A percentile compares a stretch with the other conserved stretches of the same genome.
These are phyloP conservation scores for Naematelia encephala DNA, from an alignment of 768 basidiomycete species.

Conservation along the genomic window DNA sequence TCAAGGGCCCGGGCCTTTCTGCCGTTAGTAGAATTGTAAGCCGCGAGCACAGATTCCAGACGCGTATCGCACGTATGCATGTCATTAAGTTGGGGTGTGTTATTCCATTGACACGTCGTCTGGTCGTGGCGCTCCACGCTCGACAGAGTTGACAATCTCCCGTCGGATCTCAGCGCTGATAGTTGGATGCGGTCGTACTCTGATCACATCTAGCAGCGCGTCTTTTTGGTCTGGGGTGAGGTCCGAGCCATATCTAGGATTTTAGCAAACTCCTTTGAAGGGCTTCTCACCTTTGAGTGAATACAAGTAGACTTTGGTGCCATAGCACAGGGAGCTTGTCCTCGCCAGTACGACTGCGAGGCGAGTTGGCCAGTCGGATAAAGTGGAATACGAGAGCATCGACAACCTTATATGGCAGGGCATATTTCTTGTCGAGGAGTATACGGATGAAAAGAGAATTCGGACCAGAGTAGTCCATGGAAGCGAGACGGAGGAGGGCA, in stretches of 20 bases:
- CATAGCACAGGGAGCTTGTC: slow-evolving; percentile 92
- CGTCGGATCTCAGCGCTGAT: slow-evolving; percentile 86
- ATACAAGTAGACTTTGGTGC: slow-evolving; percentile 95
- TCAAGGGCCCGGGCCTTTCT: too few relatives aligned
- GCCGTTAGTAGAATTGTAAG: not conserved
- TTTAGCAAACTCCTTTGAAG: slow-evolving; percentile 2
- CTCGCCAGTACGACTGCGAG: slow-evolving; percentile 61
- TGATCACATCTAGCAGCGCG: slow-evolving; percentile 86
- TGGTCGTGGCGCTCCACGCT: slow-evolving; percentile 71
- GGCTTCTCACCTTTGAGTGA: slow-evolving; percentile 72
- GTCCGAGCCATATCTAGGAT: slow-evolving; percentile 81
- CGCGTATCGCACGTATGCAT: not conserved
- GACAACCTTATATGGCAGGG: slow-evolving; percentile 94
- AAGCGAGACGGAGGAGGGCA: slow-evolving; percentile 83
- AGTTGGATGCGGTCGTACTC: slow-evolving; percentile 77
- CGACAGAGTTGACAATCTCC: slow-evolving; percentile 81
- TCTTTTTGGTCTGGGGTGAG: slow-evolving; percentile 96
- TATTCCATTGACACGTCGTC: slow-evolving; percentile 52
- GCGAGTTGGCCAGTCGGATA: slow-evolving; percentile 87
- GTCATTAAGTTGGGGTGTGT: not conserved
- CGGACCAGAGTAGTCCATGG: slow-evolving; percentile 97
- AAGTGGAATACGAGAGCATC: slow-evolving; percentile 98
- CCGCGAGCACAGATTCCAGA: too few relatives aligned
- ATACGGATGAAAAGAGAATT: slow-evolving; percentile 97
- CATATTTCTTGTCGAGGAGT: slow-evolving; percentile 94